Percentiles rank a stretch among this genome's conserved stretches.
phyloP scores from a whole-genome alignment of 768 basidiomycete genomes.

The Serendipita vermifera region DNA sequence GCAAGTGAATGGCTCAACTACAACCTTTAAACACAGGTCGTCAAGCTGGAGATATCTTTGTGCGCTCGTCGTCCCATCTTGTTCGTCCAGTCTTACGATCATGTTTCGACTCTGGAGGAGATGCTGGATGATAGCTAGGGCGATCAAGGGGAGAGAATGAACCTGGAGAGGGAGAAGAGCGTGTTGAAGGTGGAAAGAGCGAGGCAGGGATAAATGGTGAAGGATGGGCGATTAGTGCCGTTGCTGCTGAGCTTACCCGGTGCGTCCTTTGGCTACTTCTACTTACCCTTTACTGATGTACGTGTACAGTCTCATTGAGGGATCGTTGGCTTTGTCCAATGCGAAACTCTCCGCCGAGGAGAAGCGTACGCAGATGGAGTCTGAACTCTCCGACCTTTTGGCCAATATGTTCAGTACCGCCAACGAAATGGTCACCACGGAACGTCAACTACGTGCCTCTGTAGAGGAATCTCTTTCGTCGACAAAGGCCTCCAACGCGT shows the following conservation, averaged over 20 bases:
- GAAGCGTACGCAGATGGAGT: slow-evolving; percentile 72
- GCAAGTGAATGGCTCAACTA: too few relatives aligned
- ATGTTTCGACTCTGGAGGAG: slow-evolving; percentile 87
- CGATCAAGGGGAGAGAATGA: not conserved
- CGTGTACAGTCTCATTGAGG: not conserved
- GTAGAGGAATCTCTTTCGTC: not conserved
- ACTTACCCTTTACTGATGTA: not conserved
- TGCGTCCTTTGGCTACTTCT: not conserved
- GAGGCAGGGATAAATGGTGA: slow-evolving; percentile 78
- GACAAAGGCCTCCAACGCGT: too few relatives aligned
- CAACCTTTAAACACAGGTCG: too few relatives aligned
- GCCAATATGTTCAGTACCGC: slow-evolving; percentile 83
- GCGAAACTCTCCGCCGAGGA: slow-evolving; percentile 40
- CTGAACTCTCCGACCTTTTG: slow-evolving; percentile 89
- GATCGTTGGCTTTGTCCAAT: not conserved
- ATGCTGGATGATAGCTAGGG: slow-evolving; percentile 44
- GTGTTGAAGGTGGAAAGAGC: slow-evolving; percentile 67
- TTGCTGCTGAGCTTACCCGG: slow-evolving; percentile 80
- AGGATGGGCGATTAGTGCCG: slow-evolving; percentile 85
- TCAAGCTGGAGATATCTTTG: too few relatives aligned
- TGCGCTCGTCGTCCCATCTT: too few relatives aligned
- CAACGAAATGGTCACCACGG: slow-evolving; percentile 96
- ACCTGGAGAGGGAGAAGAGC: slow-evolving; percentile 2
- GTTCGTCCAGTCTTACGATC: slow-evolving; percentile 85
- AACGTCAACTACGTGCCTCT: slow-evolving; percentile 46